Percentiles rank a stretch among this genome's conserved stretches.
These are phyloP conservation scores for Phlebiopsis gigantea DNA, from an alignment of 768 basidiomycete species.

Conservation along the genomic window DNA sequence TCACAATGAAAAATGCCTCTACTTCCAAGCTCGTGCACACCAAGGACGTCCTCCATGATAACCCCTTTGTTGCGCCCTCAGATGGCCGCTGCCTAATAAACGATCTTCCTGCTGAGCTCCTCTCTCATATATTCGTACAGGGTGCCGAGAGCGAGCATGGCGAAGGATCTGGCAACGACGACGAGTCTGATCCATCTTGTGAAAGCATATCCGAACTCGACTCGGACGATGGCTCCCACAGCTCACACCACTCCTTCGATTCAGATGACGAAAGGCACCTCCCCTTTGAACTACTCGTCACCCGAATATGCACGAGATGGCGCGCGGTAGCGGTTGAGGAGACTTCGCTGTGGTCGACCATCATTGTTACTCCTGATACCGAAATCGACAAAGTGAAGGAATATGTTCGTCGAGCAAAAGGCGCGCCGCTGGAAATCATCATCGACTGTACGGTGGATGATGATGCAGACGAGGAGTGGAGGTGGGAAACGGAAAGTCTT, in stretches of 20 bases:
- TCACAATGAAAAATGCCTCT: neutral
- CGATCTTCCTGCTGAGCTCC: conserved; percentile 52
- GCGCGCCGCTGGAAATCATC: conserved; percentile 46
- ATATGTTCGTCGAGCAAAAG: conserved; percentile 51
- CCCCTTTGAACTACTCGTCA: conserved; percentile 47
- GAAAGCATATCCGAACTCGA: neutral
- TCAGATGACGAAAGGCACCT: conserved; percentile 17
- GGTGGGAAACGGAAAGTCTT: conserved; percentile 13
- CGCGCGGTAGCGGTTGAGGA: conserved; percentile 45
- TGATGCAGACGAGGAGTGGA: conserved; percentile 15
- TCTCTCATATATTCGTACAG: conserved; percentile 38
- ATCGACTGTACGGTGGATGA: conserved; percentile 31
- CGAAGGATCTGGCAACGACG: neutral
- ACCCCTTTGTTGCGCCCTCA: conserved; percentile 11
- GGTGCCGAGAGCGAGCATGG: conserved; percentile 1
- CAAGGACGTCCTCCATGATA: neutral
- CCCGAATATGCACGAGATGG: conserved; percentile 59
- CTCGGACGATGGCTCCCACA: conserved; percentile 13
- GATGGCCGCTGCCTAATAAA: conserved; percentile 30
- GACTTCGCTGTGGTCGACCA: conserved; percentile 50
- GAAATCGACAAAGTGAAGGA: conserved; percentile 39
- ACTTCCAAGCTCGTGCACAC: neutral
- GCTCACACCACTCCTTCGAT: conserved; percentile 13
- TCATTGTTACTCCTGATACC: conserved; percentile 30
- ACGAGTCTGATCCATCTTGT: neutral